Evolutionary conservation across 2,329 filamentous ascomycete species (phyloP), one percentile per base, ranked within the genome.

Genomic region (Penicillium palitans): DNA sequence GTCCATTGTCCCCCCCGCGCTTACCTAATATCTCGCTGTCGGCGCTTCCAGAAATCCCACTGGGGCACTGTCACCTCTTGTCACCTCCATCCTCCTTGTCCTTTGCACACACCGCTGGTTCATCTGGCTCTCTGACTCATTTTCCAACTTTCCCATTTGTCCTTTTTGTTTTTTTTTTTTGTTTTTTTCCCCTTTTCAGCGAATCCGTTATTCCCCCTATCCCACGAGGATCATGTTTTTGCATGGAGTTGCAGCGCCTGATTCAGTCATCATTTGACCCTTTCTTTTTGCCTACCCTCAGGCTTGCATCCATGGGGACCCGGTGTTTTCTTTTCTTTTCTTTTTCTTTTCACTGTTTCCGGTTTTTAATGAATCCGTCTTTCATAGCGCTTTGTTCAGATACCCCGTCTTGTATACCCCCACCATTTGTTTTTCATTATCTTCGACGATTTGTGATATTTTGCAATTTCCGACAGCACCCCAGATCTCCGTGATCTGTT

Each of bases 21-120:
- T 68, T 64, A 67, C 64, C 61, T 68, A 67, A 68, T 66, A 58
- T 42, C 2, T 62, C 63, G 64, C 61, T 64, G 63, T 62, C 54
- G 61, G 64, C 66, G 66, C 57, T 68, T 66, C 61, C 49, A 49
- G 62, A 65, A 65, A 65, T 60, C 45, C 55, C 56, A 53, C 41
- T 39, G 39, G 42, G 42, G 24, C 24, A 13, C 17, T 17, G 46
- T 48, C 19, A 48, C 29, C 27, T 47, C n/a, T 31, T 9, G 21
- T 25, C n/a, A 31, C 25, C 35, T 47, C 45, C 35, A 54, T 54
- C 7, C 21, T 5, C 21, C 40, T 42, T 25, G 29, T 33, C 45
- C 27, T 35, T 48, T 9, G 19, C 50, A 59, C 59, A 51, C 61
- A 63, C 61, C 61, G 61, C 59, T 62, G 50, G 41, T 62, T 62